Conservation (phyloP, 2,329 filamentous ascomycete species). For the Xylaria sp. region DNA sequence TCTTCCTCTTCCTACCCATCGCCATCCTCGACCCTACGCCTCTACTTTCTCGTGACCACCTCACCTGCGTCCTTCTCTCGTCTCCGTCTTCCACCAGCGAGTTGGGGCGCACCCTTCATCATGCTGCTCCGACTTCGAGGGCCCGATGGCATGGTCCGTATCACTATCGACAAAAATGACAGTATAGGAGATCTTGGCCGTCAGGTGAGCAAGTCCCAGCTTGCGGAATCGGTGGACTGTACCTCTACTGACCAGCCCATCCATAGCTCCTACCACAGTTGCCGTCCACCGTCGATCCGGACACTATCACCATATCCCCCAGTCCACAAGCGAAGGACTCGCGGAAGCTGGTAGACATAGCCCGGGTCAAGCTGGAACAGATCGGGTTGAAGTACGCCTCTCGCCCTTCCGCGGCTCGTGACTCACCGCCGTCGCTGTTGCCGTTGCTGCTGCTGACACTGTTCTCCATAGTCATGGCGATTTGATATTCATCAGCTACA, state of each 20-base stretch:
- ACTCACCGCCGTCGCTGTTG: background rate
- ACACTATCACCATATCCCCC: constrained; percentile 70
- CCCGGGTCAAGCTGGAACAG: constrained; percentile 64
- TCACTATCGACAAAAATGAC: constrained; percentile 78
- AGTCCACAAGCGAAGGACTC: constrained; percentile 66
- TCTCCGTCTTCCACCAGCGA: background rate
- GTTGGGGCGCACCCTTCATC: constrained; percentile 39
- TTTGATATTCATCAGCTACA: constrained; percentile 86
- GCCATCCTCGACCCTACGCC: background rate
- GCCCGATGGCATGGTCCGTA: constrained; percentile 90
- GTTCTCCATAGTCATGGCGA: constrained; percentile 77
- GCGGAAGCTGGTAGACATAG: constrained; percentile 68
- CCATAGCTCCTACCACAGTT: constrained; percentile 66
- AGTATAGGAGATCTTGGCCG: constrained; percentile 73
- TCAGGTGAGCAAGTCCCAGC: constrained; percentile 54
- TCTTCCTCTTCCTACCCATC: background rate
- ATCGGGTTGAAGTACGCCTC: constrained; percentile 66
- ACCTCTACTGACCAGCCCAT: constrained; percentile 11
- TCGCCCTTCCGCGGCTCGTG: constrained; percentile 29
- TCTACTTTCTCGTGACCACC: background rate
- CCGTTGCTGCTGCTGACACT: constrained; percentile 38
- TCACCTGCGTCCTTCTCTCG: background rate
- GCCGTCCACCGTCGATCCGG: constrained; percentile 69
- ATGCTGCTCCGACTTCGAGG: constrained; percentile 91
- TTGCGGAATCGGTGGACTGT: background rate